Evolutionary conservation across 768 basidiomycete genomes (phyloP).

Genomic region (Leccinum obscurum): DNA sequence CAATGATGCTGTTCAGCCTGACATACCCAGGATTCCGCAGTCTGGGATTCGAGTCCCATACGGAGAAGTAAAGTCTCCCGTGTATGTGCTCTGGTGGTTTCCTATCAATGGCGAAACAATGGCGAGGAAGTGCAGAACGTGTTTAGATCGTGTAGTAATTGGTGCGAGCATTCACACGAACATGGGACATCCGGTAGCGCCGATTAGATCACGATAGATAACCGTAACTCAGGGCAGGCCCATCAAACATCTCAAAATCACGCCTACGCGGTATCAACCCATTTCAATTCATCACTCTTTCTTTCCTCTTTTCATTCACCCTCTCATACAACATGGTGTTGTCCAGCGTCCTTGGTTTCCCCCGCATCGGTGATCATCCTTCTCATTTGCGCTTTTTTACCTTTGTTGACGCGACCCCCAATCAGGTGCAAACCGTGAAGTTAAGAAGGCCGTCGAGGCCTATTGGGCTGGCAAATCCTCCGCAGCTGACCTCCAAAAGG

Average conservation of each 20-base stretch:
- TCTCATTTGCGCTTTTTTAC: neutral
- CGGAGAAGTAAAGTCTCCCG: neutral
- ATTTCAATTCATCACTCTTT: constrained; percentile 14
- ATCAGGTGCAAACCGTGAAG: constrained; percentile 87
- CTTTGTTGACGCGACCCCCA: constrained; percentile 3
- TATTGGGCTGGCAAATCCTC: constrained; percentile 96
- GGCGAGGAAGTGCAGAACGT: neutral
- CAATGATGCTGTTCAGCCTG: neutral
- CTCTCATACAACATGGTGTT: constrained; percentile 55
- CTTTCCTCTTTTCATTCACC: constrained; percentile 14
- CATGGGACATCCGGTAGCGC: constrained; percentile 8
- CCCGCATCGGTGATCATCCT: constrained; percentile 62
- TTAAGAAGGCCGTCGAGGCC: constrained; percentile 97
- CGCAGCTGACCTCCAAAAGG: constrained; percentile 85
- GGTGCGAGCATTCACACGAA: constrained; percentile 24
- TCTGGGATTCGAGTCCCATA: neutral
- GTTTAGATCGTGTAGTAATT: neutral
- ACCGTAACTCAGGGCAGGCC: constrained; percentile 36
- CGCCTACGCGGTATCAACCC: constrained; percentile 4
- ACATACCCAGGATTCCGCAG: neutral
- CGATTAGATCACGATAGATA: constrained; percentile 28
- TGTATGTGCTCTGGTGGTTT: neutral
- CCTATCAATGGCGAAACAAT: neutral
- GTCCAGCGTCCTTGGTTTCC: constrained; percentile 90
- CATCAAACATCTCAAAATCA: constrained; percentile 30